Evolutionary conservation across 306 rosid species (phyloP).

Genomic region (Lathyrus sativus): DNA sequence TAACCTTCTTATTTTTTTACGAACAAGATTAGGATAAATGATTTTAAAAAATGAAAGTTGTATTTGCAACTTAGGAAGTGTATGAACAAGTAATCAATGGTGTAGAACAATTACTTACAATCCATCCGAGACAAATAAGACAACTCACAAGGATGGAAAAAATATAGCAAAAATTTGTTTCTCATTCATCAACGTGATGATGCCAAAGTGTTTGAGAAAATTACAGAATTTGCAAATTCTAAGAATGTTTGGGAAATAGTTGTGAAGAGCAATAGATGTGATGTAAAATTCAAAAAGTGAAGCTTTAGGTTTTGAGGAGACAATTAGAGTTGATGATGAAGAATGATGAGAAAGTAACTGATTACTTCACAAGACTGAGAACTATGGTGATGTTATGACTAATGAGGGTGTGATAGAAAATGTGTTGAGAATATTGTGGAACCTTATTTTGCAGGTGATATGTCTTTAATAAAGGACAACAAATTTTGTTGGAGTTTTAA

Average conservation of each 20-base stretch:
- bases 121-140: neutral
- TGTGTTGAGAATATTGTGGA: no score
- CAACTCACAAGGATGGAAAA: neutral
- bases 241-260: neutral
- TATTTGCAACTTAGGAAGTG: neutral
- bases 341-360: no score
- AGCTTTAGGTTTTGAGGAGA: no score
- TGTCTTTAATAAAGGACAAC: no score
- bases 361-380: no score
- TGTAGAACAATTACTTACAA: neutral
- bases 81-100: neutral
- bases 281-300: no score
- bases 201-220: neutral
- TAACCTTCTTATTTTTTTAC: neutral
- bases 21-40: neutral
- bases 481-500: no score
- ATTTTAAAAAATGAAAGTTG: neutral
- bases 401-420: no score
- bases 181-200: neutral
- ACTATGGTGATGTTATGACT: no score
- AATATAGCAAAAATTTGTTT: neutral
- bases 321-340: no score
- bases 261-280: no score
- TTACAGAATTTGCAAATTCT: neutral
- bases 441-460: no score